Conservation (phyloP, 768 basidiomycete species). For the Trametes punicea region DNA sequence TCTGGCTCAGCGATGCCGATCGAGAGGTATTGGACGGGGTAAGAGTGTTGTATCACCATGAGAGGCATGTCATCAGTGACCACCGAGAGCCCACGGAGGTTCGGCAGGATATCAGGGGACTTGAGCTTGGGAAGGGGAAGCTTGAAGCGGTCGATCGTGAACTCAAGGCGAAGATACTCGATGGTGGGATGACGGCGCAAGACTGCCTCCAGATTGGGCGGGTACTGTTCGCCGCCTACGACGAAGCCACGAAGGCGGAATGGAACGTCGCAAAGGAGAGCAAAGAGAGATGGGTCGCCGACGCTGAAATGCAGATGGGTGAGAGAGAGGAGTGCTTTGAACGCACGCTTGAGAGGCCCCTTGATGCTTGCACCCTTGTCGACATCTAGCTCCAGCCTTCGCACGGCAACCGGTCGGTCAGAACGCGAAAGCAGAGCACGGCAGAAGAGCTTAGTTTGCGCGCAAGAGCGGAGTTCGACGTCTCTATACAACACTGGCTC, state of each 20-base stretch:
- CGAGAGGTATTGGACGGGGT: not conserved
- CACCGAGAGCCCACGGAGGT: not conserved
- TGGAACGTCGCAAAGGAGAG: not conserved
- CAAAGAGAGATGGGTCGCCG: not conserved
- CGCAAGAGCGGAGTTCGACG: not conserved
- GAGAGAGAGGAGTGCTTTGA: not conserved
- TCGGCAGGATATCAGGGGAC: not conserved
- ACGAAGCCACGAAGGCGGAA: not conserved
- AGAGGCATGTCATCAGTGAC: not conserved
- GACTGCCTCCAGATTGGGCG: not conserved
- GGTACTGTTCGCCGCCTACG: not conserved
- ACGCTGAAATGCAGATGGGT: not conserved
- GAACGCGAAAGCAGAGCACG: not conserved
- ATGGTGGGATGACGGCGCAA: not conserved
- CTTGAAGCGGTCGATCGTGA: not conserved
- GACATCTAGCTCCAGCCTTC: not conserved
- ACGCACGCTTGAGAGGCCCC: not conserved
- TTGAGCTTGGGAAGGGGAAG: not conserved
- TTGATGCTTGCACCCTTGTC: not conserved
- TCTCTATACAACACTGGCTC: not conserved
- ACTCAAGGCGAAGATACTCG: not conserved
- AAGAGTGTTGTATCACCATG: not conserved
- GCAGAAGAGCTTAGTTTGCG: not conserved
- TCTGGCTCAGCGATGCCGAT: not conserved
- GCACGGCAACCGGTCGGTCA: not conserved